Evolutionary conservation across 176 grass and related monocot genomes (phyloP).

Genomic region (Carex myosuroides): DNA sequence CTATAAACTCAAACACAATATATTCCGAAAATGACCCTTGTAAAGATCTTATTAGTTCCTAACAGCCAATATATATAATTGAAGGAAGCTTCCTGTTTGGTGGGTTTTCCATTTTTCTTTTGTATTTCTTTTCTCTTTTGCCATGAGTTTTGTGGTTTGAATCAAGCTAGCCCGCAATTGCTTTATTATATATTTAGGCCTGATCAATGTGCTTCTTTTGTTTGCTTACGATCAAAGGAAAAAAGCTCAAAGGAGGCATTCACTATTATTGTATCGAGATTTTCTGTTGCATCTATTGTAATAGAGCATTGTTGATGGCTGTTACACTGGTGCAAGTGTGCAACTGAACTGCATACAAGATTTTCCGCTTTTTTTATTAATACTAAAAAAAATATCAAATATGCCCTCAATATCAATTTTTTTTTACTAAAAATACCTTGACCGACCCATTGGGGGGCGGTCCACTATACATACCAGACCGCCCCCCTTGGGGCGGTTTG

Average conservation of each 20-base stretch:
- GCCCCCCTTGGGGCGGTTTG: no score
- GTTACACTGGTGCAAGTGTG: no score
- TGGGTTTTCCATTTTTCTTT: background rate
- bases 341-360: background rate
- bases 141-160: background rate
- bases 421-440: no score
- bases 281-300: background rate
- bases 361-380: no score
- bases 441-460: no score
- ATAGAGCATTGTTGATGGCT: no score
- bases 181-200: slow-evolving; percentile 16
- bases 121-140: background rate
- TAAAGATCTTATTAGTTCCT: background rate
- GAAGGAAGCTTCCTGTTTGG: slow-evolving; percentile 16
- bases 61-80: background rate
- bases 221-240: slow-evolving; percentile 8
- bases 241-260: slow-evolving; percentile 10
- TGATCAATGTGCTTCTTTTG: slow-evolving; percentile 18
- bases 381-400: no score
- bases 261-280: slow-evolving; percentile 10
- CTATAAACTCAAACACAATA: background rate
- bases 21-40: background rate
- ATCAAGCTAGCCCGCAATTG: slow-evolving; percentile 7
- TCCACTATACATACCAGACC: no score
- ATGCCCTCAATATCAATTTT: no score